These are phyloP conservation scores for Calonectria crousiana DNA, from an alignment of 2,329 filamentous ascomycete species.

Conservation along the genomic window DNA sequence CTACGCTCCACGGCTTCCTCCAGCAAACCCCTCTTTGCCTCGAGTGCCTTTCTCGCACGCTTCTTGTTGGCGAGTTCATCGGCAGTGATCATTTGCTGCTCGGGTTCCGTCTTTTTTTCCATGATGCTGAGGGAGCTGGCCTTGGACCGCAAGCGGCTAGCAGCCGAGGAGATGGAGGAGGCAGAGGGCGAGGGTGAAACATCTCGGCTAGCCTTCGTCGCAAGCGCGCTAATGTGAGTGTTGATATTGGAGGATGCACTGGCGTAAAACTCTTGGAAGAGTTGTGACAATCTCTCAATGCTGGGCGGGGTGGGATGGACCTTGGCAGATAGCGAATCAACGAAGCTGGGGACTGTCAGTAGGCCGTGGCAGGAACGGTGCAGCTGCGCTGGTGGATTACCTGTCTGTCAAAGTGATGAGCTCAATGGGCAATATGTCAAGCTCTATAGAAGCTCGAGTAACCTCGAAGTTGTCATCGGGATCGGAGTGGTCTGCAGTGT, in stretches of 20 bases:
- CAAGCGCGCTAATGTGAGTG: slow-evolving; percentile 86
- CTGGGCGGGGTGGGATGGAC: slow-evolving; percentile 86
- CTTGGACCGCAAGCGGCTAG: slow-evolving; percentile 68
- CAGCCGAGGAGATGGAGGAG: slow-evolving; percentile 68
- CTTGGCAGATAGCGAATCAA: slow-evolving; percentile 89
- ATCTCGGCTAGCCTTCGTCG: slow-evolving; percentile 79
- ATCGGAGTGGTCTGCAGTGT: slow-evolving; percentile 56
- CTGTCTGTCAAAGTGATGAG: slow-evolving; percentile 90
- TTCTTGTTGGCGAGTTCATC: slow-evolving; percentile 86
- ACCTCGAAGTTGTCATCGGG: slow-evolving; percentile 61
- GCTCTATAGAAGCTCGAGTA: slow-evolving; percentile 72
- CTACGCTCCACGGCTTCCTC: slow-evolving; percentile 94
- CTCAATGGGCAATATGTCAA: slow-evolving; percentile 94
- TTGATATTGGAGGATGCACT: slow-evolving; percentile 84
- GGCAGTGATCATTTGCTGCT: slow-evolving; percentile 90
- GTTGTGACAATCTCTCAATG: slow-evolving; percentile 83
- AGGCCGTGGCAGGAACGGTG: neutral
- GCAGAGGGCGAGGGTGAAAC: slow-evolving; percentile 66
- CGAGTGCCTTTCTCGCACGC: slow-evolving; percentile 80
- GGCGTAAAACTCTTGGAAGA: slow-evolving; percentile 95
- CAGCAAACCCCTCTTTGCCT: slow-evolving; percentile 79
- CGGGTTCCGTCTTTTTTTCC: slow-evolving; percentile 62
- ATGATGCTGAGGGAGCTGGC: slow-evolving; percentile 66
- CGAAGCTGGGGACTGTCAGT: slow-evolving; percentile 71
- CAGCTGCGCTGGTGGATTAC: slow-evolving; percentile 57